Base-by-base conservation (phyloP, 2,329 filamentous ascomycete genomes). In the Tolypocladium nubicola region DNA sequence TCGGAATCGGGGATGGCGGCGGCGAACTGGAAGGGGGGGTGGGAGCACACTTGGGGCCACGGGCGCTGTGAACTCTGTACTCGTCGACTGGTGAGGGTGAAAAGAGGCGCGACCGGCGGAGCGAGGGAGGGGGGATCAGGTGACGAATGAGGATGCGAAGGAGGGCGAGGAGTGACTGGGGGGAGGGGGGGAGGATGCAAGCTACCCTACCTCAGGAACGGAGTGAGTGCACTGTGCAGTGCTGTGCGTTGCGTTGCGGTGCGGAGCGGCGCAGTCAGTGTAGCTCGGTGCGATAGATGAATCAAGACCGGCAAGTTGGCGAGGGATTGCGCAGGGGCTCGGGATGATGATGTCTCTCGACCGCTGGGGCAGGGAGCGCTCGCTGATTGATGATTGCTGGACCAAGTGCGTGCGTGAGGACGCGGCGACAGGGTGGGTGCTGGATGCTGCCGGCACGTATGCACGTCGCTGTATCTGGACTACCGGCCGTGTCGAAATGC, bases 1-100 rank as follows among this genome's bases (percentile, higher is more conserved):
- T 66, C 62, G 62, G 64, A 63, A 63, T 62, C 55, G 26, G 57
- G 61, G 58, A 61, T 59, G 60, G 60, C 59, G 59, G 61, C 56
- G 62, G 61, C 59, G 58, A 53, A 56, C 39, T 55, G 45, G 39
- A 56, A 54, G 56, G 59, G 59, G 58, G 62, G 53, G 57, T 61
- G 57, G 58, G 57, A 63, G 57, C 57, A 35, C 26, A 13, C 30
- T n/a, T 19, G 47, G 47, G 47, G 23, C 30, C 30, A n/a, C 16
- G 30, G 47, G 30, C 30, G 21, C 21, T 10, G 30, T 35, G 30
- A 50, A 50, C 47, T 50, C 47, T 35, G 47, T 50, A 11, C 47
- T 50, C 47, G 30, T 50, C 30, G 47, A 50, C 26, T 33, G 47
- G 16, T 50, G 47, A 50, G 47, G 35, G 19, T 30, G 47, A 50